Evolutionary conservation across 164 flowering plant species (phyloP), one percentile per base, ranked within the genome.

Genomic region (Kingdonia uniflora): DNA sequence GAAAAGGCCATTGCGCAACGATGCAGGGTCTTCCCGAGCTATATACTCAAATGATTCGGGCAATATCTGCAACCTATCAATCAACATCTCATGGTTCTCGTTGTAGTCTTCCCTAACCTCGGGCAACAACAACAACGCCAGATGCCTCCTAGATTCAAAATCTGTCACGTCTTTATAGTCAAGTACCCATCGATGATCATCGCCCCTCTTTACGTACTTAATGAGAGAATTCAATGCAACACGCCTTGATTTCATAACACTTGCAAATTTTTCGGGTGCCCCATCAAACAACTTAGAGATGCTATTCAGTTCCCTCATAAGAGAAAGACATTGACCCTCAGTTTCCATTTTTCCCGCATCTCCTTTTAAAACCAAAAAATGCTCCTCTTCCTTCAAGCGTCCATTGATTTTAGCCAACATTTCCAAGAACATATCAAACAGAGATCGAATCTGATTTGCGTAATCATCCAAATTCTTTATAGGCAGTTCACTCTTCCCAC

Each of bases 71-170:
- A 87, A 71, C 62, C 98, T 74, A 55, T 92, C 96, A 64, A 87
- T 92, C 29, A 92, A 85, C 95, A 88, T 85, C 77, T 87, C 98
- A 56, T 78, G 80, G 54, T 78, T 67, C 57, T 87, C 95, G 16
- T 81, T 95, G 51, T 75, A 78, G 19, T 85, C 95, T 24, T 91
- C 96, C 57, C 69, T 77, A n/a, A 73, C 58, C 25, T 87, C 87
- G 22, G 96, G 91, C 48, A 92, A 78, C 80, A 84, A 47, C 82
- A 85, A 64, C 88, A 82, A 68, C 40, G 62, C 74, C 66, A 91
- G 68, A 68, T 82, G 85, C 76, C 86, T 78, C 62, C 89, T 78
- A 12, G 81, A 65, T 52, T 79, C 96, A 76, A 76, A 85, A 67
- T 78, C 67, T 14, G 75, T 74, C 39, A 87, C 78, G 24, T 82